phyloP scores from a whole-genome alignment of 2,329 filamentous ascomycete genomes.

The Botryotinia calthae region DNA sequence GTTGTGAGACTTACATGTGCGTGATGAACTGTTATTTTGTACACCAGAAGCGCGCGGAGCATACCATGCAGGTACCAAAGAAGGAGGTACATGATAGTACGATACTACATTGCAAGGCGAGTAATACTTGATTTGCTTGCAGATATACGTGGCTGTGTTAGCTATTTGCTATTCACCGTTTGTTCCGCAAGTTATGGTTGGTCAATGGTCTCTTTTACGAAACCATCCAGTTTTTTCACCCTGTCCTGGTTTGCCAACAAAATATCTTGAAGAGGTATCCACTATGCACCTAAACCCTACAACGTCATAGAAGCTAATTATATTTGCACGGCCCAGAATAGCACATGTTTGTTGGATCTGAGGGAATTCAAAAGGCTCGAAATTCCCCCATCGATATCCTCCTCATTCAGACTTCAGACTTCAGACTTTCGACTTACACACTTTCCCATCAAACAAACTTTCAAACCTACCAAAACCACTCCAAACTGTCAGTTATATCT shows the following conservation, averaged over 20 bases:
- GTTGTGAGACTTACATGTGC: slow-evolving; percentile 10
- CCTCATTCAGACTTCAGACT: neutral
- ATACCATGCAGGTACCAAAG: slow-evolving; percentile 16
- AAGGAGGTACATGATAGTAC: neutral
- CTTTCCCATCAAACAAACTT: neutral
- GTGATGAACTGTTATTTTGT: slow-evolving; percentile 11
- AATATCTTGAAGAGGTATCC: slow-evolving; percentile 6
- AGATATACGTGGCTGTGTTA: slow-evolving; percentile 12
- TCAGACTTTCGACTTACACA: neutral
- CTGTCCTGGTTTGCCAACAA: slow-evolving; percentile 11
- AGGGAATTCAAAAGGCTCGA: slow-evolving; percentile 10
- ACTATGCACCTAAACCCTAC: slow-evolving; percentile 4
- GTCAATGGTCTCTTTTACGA: neutral
- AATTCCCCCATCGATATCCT: neutral
- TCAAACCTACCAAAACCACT: neutral
- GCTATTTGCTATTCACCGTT: slow-evolving; percentile 4
- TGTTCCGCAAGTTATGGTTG: neutral
- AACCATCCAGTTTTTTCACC: neutral
- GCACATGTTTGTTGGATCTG: neutral
- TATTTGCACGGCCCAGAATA: neutral
- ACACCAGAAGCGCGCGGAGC: neutral
- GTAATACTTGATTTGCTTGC: neutral
- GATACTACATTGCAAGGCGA: neutral
- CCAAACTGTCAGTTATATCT: neutral
- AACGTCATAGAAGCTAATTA: slow-evolving; percentile 6